These are phyloP conservation scores for Vigna angularis DNA, from an alignment of 306 rosid species.

Conservation along the genomic window DNA sequence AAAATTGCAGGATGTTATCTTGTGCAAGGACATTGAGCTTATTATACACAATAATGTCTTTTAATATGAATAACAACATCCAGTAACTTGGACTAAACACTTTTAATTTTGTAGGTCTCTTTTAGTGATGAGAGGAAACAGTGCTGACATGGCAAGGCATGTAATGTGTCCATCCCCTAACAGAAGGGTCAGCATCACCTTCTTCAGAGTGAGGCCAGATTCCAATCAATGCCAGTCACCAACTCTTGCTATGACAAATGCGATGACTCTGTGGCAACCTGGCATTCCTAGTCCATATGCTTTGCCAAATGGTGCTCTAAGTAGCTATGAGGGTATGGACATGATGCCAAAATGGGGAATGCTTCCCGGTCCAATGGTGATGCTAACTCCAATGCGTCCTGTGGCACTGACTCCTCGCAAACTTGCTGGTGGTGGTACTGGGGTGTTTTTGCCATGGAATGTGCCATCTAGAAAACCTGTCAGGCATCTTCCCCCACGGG, in stretches of 20 bases:
- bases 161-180: slow-evolving; percentile 90
- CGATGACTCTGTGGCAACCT: slow-evolving; percentile 82
- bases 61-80: slow-evolving; percentile 10
- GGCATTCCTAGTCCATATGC: slow-evolving; percentile 59
- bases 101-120: slow-evolving; percentile 68
- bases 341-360: slow-evolving; percentile 90
- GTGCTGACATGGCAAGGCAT: slow-evolving; percentile 97
- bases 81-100: neutral
- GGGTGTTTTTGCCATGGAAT: slow-evolving; percentile 97
- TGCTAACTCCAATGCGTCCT: slow-evolving; percentile 81
- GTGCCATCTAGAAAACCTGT: slow-evolving; percentile 76
- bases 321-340: slow-evolving; percentile 68
- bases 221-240: slow-evolving; percentile 73
- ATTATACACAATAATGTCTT: neutral
- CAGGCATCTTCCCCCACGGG: slow-evolving; percentile 97
- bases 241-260: slow-evolving; percentile 52
- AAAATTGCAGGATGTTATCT: neutral
- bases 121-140: slow-evolving; percentile 96
- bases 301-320: slow-evolving; percentile 62
- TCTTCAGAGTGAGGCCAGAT: slow-evolving; percentile 80
- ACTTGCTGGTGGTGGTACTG: slow-evolving; percentile 81
- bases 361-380: slow-evolving; percentile 70
- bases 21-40: slow-evolving; percentile 28
- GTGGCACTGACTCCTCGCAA: slow-evolving; percentile 64
- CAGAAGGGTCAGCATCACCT: slow-evolving; percentile 81